Conservation (phyloP, 1,284 basidiomycete genomes). For the Melampsora larici-populina region DNA sequence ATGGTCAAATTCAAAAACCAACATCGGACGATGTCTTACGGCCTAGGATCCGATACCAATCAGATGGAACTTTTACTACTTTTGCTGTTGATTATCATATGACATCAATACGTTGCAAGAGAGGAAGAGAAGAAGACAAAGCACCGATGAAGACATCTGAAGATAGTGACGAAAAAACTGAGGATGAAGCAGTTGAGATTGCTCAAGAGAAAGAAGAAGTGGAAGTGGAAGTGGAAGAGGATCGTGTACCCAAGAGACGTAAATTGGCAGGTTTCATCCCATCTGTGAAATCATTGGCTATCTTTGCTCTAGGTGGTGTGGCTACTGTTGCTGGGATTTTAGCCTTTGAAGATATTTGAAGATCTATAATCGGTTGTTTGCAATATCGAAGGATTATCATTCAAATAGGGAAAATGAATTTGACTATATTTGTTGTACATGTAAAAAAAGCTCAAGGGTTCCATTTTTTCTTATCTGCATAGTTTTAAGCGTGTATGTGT, state of each 20-base stretch:
- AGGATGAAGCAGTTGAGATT: neutral
- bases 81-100: too few species aligned
- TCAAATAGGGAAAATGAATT: too few species aligned
- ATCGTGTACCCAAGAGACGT: constrained; percentile 8
- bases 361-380: neutral
- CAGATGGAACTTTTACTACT: too few species aligned
- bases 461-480: too few species aligned
- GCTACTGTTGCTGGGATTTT: constrained; percentile 41
- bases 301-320: constrained; percentile 37
- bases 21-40: too few species aligned
- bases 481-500: too few species aligned
- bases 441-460: too few species aligned
- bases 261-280: constrained; percentile 4
- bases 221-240: neutral
- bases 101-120: neutral
- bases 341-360: constrained; percentile 26
- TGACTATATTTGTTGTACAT: too few species aligned
- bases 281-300: constrained; percentile 18
- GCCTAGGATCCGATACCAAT: too few species aligned
- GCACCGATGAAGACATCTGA: neutral
- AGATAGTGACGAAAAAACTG: neutral
- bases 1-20: too few species aligned
- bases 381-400: too few species aligned
- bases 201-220: neutral
- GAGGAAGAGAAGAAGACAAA: neutral